Percentiles rank a stretch among this genome's conserved stretches.
Evolutionary conservation across 2,329 filamentous ascomycete species (phyloP).

Genomic region (Pseudofabraea citricarpa): DNA sequence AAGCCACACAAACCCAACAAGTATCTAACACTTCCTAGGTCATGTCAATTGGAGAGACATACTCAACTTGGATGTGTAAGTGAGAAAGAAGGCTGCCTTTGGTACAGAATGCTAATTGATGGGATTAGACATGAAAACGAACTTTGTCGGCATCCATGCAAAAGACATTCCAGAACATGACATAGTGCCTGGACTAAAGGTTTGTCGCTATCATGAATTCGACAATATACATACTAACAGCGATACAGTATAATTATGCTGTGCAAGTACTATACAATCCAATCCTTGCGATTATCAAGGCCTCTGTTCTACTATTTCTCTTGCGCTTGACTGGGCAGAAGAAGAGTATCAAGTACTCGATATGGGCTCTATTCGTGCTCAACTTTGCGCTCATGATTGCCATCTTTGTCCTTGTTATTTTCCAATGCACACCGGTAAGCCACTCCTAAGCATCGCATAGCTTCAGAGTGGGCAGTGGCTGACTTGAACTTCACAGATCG

Average conservation of each 20-base stretch:
- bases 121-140: not conserved
- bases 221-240: not conserved
- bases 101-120: no score
- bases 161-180: not conserved
- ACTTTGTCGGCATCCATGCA: not conserved
- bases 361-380: conserved; percentile 16
- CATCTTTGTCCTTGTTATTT: conserved; percentile 5
- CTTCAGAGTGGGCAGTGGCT: no score
- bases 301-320: conserved; percentile 41
- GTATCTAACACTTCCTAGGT: not conserved
- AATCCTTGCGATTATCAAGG: conserved; percentile 39
- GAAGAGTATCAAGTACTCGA: conserved; percentile 26
- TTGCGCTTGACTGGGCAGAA: conserved; percentile 36
- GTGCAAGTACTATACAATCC: conserved; percentile 39
- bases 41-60: not conserved
- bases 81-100: no score
- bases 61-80: not conserved
- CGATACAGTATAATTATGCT: not conserved
- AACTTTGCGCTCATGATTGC: conserved; percentile 6
- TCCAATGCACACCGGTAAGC: conserved; percentile 10
- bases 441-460: no score
- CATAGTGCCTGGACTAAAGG: not conserved
- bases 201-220: no score
- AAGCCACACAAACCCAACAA: not conserved
- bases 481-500: not conserved